Percentiles rank a stretch among this genome's conserved stretches.
Conservation (phyloP, 257 asterid species). For the Plectranthus barbatus region DNA sequence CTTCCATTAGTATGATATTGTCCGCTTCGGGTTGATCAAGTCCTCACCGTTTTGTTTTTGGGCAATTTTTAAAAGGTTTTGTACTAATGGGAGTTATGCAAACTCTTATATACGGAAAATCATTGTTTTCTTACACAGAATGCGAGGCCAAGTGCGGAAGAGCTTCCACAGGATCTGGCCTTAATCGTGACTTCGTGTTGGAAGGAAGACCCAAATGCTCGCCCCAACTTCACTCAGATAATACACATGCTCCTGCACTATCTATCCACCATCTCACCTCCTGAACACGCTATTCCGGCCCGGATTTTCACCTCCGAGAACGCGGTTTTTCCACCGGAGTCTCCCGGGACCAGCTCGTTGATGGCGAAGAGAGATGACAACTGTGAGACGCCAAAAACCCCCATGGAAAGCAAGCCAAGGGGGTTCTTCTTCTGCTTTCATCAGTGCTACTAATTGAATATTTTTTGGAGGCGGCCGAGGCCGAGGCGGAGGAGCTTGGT, state of each 20-base stretch:
- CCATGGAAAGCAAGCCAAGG: too few relatives aligned
- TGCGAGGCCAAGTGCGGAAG: conserved; percentile 80
- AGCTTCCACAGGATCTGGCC: conserved; percentile 78
- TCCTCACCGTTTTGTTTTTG: too few relatives aligned
- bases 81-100: too few relatives aligned
- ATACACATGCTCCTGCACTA: conserved; percentile 84
- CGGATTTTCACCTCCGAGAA: conserved; percentile 31
- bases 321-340: too few relatives aligned
- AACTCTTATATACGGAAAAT: too few relatives aligned
- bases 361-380: too few relatives aligned
- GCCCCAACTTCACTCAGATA: conserved; percentile 89
- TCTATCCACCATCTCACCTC: conserved; percentile 65
- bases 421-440: conserved; percentile 59
- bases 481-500: too few relatives aligned
- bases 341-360: too few relatives aligned
- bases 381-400: too few relatives aligned
- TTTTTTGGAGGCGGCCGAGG: neutral
- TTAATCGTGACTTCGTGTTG: conserved; percentile 82
- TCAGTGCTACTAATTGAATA: conserved; percentile 19
- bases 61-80: too few relatives aligned
- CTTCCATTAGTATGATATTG: too few relatives aligned
- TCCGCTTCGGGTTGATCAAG: too few relatives aligned
- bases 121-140: conserved; percentile 34
- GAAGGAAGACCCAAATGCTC: conserved; percentile 74
- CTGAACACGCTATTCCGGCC: conserved; percentile 47